Evolutionary conservation across 306 rosid genomes (phyloP).

Genomic region (Pachyrhizus erosus): DNA sequence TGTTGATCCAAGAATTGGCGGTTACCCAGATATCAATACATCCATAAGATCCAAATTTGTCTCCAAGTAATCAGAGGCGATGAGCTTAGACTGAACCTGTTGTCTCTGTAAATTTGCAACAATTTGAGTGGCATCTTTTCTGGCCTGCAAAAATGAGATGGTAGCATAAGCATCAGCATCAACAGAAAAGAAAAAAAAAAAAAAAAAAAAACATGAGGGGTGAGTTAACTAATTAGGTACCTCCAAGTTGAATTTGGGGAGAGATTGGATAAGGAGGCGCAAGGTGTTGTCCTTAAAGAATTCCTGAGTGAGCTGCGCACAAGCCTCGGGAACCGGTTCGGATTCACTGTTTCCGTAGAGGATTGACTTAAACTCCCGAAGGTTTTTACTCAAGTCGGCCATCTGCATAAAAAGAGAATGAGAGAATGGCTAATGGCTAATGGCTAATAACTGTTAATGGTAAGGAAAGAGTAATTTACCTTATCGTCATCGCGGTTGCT

Average conservation of each 20-base stretch:
- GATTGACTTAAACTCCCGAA: slow-evolving; percentile 76
- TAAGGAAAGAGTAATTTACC: no score
- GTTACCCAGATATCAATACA: slow-evolving; percentile 73
- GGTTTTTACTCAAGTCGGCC: slow-evolving; percentile 63
- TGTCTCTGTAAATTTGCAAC: slow-evolving; percentile 95
- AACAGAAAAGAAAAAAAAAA: no score
- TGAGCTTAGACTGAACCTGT: slow-evolving; percentile 82
- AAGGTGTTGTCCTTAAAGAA: slow-evolving; percentile 77
- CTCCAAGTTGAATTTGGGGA: slow-evolving; percentile 91
- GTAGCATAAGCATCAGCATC: no score
- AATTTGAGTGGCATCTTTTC: slow-evolving; percentile 95
- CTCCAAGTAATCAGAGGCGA: slow-evolving; percentile 91
- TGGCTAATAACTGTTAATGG: no score
- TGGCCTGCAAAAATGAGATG: slow-evolving; percentile 56
- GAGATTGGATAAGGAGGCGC: slow-evolving; percentile 66
- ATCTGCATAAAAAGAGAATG: no score
- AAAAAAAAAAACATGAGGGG: background rate
- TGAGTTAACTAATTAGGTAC: slow-evolving; percentile 39
- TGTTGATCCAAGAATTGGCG: no score
- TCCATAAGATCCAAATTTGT: slow-evolving; percentile 82
- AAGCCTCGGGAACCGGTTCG: slow-evolving; percentile 89
- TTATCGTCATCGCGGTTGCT: slow-evolving; percentile 68
- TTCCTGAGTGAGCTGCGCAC: slow-evolving; percentile 87
- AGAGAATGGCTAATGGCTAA: no score
- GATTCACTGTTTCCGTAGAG: slow-evolving; percentile 91